A percentile compares a stretch with the other conserved stretches of the same genome.
These are phyloP conservation scores for Aspergillus homomorphus DNA, from an alignment of 495 filamentous ascomycete genomes.

Conservation along the genomic window DNA sequence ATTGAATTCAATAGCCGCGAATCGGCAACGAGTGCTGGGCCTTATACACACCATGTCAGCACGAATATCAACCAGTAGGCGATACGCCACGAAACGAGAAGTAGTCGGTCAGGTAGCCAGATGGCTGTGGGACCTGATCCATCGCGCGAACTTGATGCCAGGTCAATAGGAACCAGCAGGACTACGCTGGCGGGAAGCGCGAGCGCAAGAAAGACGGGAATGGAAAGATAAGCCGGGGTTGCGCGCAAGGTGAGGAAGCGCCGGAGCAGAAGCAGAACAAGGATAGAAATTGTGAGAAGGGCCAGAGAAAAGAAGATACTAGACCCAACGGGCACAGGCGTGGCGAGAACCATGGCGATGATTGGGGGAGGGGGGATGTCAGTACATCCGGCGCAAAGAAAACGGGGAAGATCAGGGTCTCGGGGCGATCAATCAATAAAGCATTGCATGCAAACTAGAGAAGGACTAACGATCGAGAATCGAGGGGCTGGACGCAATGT, in stretches of 20 bases:
- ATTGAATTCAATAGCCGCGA: neutral
- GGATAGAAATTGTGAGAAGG: constrained; percentile 66
- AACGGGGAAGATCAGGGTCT: constrained; percentile 8
- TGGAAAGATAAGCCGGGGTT: constrained; percentile 84
- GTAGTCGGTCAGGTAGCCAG: constrained; percentile 61
- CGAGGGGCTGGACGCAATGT: neutral
- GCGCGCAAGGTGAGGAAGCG: constrained; percentile 86
- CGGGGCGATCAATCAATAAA: constrained; percentile 22
- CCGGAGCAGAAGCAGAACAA: constrained; percentile 79
- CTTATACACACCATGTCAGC: constrained; percentile 74
- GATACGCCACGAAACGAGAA: constrained; percentile 86
- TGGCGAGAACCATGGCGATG: constrained; percentile 27
- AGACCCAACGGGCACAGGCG: constrained; percentile 54
- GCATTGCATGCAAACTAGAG: constrained; percentile 11
- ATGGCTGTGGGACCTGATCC: constrained; percentile 63
- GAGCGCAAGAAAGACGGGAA: constrained; percentile 90
- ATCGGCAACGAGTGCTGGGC: neutral
- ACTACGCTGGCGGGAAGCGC: constrained; percentile 90
- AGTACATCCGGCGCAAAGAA: constrained; percentile 20
- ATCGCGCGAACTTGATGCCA: constrained; percentile 78
- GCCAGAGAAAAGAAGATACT: constrained; percentile 70
- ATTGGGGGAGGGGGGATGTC: constrained; percentile 8
- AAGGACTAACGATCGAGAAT: constrained; percentile 17
- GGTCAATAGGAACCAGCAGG: constrained; percentile 92
- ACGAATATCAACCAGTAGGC: constrained; percentile 96